phyloP scores from a whole-genome alignment of 352 stramenopile species.

The Elongisporangium anandrum region DNA sequence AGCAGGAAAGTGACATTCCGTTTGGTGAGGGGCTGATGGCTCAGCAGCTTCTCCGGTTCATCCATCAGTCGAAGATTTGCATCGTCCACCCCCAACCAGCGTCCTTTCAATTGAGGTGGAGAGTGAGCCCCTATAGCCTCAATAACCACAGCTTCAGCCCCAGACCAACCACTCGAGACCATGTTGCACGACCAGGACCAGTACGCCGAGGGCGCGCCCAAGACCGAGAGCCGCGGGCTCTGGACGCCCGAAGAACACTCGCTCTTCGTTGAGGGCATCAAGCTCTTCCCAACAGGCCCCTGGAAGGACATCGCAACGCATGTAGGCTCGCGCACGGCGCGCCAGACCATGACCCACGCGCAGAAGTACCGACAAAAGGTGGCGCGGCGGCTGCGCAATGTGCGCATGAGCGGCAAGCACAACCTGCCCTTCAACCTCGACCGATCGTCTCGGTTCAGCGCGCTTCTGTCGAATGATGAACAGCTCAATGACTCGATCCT shows the following conservation, averaged over 20 bases:
- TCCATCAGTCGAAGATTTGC: constrained; percentile 64
- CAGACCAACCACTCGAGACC: constrained; percentile 7
- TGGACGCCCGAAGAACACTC: constrained; percentile 74
- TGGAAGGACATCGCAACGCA: constrained; percentile 79
- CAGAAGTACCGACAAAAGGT: constrained; percentile 87
- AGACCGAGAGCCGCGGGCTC: constrained; percentile 50
- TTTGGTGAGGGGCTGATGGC: neutral
- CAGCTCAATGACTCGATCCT: constrained; percentile 81
- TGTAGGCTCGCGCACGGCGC: constrained; percentile 64
- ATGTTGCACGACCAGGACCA: constrained; percentile 21
- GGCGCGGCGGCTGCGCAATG: constrained; percentile 59
- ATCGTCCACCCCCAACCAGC: constrained; percentile 18
- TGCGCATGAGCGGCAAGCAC: constrained; percentile 61
- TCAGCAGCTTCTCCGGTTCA: constrained; percentile 6
- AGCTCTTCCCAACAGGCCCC: constrained; percentile 63
- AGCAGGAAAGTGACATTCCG: neutral
- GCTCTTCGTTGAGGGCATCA: constrained; percentile 73
- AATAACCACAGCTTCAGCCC: constrained; percentile 23
- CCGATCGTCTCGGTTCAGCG: constrained; percentile 65
- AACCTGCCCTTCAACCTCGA: constrained; percentile 66
- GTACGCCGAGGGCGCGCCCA: constrained; percentile 13
- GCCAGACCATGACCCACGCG: constrained; percentile 79
- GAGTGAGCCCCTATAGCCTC: constrained; percentile 13
- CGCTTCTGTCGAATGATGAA: constrained; percentile 65
- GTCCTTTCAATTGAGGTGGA: constrained; percentile 36